Base-by-base conservation (phyloP, 2,329 filamentous ascomycete genomes). In the Colletotrichum limetticola region DNA sequence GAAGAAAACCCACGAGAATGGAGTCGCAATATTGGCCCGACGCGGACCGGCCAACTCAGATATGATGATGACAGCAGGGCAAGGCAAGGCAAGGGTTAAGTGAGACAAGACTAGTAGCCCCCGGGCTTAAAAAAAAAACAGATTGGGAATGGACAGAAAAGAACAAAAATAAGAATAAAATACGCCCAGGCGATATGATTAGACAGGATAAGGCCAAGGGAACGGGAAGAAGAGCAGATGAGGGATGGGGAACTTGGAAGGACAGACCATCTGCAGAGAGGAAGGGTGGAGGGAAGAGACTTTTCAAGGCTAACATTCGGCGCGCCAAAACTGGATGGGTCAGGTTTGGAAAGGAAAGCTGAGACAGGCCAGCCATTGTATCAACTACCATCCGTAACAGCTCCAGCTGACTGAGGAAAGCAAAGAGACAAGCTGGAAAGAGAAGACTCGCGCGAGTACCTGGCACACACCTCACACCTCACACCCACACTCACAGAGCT, bases 291-390 rank as follows among this genome's bases (percentile, higher is more conserved):
- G 22, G 46, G 66, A 35, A 65, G 55, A 69, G 42, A 64, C 42
- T 60, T 70, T 70, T 64, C 60, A 65, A 53, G 66, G 53, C 66
- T 65, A 70, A 65, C 53, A 70, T 42, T 32, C 42, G 66, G 65
- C n/a, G 66, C 60, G 60, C 46, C 37, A 42, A 56, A 49, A 35
- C 58, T 35, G 59, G 53, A 58, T 49, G 55, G 49, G 52, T 42
- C 52, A 55, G 62, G 62, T 63, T 63, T 26, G 60, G 60, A 63
- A 63, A 64, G 65, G 59, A 46, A 65, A 32, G 59, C 55, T 70
- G 66, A 72, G 70, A 72, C 69, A 68, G 57, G 53, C 58, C 58
- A 59, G 59, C 60, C 28, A 58, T 19, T 52, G 52, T n/a, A 58
- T 37, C 42, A 66, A 57, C 65, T 37, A 30, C 46, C 32, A 68